These are phyloP conservation scores for Decorospora gaudefroyi DNA, from an alignment of 2,329 filamentous ascomycete genomes.

Conservation along the genomic window DNA sequence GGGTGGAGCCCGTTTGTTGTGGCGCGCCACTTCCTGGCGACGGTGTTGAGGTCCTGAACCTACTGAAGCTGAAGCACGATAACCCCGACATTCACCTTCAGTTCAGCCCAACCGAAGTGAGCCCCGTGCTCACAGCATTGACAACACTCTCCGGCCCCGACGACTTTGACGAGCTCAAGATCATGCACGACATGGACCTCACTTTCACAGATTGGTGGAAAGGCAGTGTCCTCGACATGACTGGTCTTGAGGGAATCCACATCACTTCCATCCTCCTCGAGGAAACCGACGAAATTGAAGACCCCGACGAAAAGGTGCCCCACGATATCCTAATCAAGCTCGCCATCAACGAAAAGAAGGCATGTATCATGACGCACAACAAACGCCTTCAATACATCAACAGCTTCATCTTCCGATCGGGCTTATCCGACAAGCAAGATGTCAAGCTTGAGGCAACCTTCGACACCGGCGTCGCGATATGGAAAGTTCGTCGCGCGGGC, in stretches of 20 bases:
- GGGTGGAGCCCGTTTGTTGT: conserved; percentile 9
- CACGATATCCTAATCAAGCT: conserved; percentile 6
- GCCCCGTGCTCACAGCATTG: neutral
- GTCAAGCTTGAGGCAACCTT: conserved; percentile 1
- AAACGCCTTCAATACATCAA: conserved; percentile 1
- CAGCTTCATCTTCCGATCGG: conserved; percentile 1
- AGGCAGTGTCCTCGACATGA: neutral
- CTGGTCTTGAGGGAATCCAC: neutral
- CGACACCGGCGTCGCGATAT: neutral
- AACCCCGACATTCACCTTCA: conserved; percentile 5
- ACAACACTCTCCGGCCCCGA: neutral
- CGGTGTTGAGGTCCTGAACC: conserved; percentile 6
- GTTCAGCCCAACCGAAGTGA: conserved; percentile 1
- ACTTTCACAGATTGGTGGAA: neutral
- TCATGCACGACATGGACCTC: conserved; percentile 1
- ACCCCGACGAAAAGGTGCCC: neutral
- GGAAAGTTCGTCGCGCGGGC: neutral
- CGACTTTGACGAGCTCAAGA: conserved; percentile 5
- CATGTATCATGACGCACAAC: neutral
- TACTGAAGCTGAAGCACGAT: neutral
- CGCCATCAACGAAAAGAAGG: neutral
- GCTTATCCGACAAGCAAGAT: neutral
- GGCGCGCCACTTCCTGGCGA: neutral
- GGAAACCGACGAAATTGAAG: neutral
- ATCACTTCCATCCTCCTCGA: neutral